Percentiles rank a stretch among this genome's conserved stretches.
phyloP scores from a whole-genome alignment of 2,329 filamentous ascomycete species.

The Calonectria hongkongensis region DNA sequence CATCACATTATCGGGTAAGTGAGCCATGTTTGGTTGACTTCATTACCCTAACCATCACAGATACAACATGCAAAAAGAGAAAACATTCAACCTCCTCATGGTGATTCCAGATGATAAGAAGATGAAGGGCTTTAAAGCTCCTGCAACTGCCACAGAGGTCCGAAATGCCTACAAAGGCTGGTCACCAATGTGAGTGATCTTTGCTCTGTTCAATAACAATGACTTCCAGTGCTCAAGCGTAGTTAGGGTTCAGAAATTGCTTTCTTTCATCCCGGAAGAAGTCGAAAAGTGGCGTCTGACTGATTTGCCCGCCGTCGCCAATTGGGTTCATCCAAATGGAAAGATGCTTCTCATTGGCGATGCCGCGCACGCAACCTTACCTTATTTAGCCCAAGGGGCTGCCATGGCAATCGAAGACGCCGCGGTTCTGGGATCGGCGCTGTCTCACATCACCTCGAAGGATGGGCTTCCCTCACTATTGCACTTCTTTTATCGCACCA shows the following conservation, averaged over 20 bases:
- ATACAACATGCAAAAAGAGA: constrained; percentile 38
- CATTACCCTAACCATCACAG: not conserved
- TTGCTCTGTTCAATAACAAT: not conserved
- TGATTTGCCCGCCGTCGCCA: constrained; percentile 25
- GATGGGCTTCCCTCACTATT: constrained; percentile 9
- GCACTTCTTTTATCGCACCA: constrained; percentile 32
- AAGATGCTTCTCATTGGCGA: constrained; percentile 39
- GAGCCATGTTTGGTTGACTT: not conserved
- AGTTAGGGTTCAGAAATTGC: constrained; percentile 23
- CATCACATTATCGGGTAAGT: constrained; percentile 40
- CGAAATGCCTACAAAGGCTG: constrained; percentile 33
- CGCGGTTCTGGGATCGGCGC: constrained; percentile 13
- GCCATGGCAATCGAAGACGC: constrained; percentile 38
- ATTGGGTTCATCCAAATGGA: constrained; percentile 36
- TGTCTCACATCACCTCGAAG: constrained; percentile 28
- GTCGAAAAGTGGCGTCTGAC: constrained; percentile 37
- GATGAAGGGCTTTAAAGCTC: constrained; percentile 36
- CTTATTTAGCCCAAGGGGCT: constrained; percentile 31
- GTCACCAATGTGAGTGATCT: constrained; percentile 28
- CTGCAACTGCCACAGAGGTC: constrained; percentile 31
- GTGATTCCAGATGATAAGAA: constrained; percentile 34
- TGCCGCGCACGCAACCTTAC: constrained; percentile 33
- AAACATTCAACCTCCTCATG: constrained; percentile 34
- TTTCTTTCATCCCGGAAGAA: constrained; percentile 28
- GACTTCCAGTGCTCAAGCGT: not conserved